Evolutionary conservation across 805 yeast species (phyloP), one percentile per base, ranked within the genome.

Genomic region (Myxozyma neglecta): DNA sequence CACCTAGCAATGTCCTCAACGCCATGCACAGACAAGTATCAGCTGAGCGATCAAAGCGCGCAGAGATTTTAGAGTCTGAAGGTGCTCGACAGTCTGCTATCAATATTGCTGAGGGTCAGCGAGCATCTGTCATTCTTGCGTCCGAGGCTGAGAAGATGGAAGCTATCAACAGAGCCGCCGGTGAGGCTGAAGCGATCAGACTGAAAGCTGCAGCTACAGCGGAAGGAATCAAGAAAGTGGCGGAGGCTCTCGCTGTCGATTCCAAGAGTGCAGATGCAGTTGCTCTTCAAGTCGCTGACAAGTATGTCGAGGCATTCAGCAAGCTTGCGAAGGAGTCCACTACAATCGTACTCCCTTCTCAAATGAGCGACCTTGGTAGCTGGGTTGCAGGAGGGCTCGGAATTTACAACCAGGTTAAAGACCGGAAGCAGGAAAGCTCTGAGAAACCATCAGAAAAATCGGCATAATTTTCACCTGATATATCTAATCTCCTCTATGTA

Each of bases 1-100:
- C 96, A 1, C 96, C 96, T 2, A 81, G 81, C 42, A 88, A 88
- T 68, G 96, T 89, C 10, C 82, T 89, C 69, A 92, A 87, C 70
- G 94, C 96, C 34, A 90, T 89, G 96, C 96, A 89, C 75, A 83
- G 93, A 72, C 96, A 88, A 74, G 96, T 90, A 29, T 82, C 87
- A 61, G 94, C 96, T 49, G 96, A 90, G 74, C 79, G 96, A 68
- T 85, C 91, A 55, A 90, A 90, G 73, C 80, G 96, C 63, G 96
- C 96, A 1, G 93, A 89, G 73, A 89, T 89, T 67, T 80, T 89
- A 71, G 96, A 89, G 70, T 85, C 90, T 49, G 96, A 89, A 76
- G 96, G 96, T 74, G 83, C 82, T 57, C 82, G 91, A 72, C 90
- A 87, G 71, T 80, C 90, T 40, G 87, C 83, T 53, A 89, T 90